Evolutionary conservation across 2,329 filamentous ascomycete genomes (phyloP), one percentile per base, ranked within the genome.

Genomic region (Hyphodiscus sp.): DNA sequence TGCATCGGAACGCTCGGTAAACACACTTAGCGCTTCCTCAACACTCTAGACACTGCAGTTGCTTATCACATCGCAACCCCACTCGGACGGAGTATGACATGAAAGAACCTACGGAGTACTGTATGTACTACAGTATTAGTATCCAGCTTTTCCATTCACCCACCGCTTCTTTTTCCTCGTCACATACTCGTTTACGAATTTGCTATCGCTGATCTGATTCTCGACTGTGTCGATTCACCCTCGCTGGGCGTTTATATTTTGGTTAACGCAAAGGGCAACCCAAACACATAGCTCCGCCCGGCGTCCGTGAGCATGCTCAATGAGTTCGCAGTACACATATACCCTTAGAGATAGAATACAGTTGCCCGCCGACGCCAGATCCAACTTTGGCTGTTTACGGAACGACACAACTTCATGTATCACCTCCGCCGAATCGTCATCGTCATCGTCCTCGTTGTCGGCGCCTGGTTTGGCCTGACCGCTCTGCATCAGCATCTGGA

Each of bases 401-500:
- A 38, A 38, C 33, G 33, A 38, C 33, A 38, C 33, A 10, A 38
- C 33, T 38, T 26, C 43, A 64, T 65, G 62, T 57, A 58, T 51
- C 44, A 52, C 26, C 52, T 65, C 5, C 59, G 61, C 43, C 58
- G 64, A 41, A 38, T 71, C 50, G 49, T 61, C 50, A 55, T 63
- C 58, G 61, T 69, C 60, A 60, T 75, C 58, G 60, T 79, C 60
- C 58, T 74, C 56, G 52, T 73, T 45, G 52, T 81, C 61, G 69
- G 77, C 54, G 42, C 57, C 53, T 67, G 58, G 54, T 73, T 82
- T 59, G 55, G 74, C 47, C 69, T 78, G 47, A 77, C 74, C 65
- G 68, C 75, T 29, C 65, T 86, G 7, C 77, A 81, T 45, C 73
- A 74, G 50, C 68, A 76, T 44, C 75, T 87, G 56, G 81, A 86